These are phyloP conservation scores for Cicer pinnatifidum DNA, from an alignment of 306 rosid species.

Conservation along the genomic window DNA sequence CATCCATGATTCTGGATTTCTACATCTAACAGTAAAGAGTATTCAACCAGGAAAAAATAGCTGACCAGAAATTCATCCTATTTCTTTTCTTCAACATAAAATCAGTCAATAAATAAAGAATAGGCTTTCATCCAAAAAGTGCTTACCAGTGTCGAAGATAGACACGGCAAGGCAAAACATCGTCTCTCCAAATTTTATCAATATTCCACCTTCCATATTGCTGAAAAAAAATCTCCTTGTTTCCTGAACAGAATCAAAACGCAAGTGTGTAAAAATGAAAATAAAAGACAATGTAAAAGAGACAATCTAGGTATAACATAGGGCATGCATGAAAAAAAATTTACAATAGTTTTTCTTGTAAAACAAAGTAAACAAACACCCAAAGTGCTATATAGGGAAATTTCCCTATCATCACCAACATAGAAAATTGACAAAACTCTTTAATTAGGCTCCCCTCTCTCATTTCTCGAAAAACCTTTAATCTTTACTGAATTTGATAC, in stretches of 20 bases:
- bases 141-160: conserved; percentile 95
- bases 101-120: background rate
- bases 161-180: conserved; percentile 87
- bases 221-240: conserved; percentile 68
- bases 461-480: conserved; percentile 25
- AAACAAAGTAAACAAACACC: background rate
- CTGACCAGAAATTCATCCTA: conserved; percentile 3
- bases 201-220: conserved; percentile 77
- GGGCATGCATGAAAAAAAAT: conserved; percentile 15
- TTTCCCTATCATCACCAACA: conserved; percentile 14
- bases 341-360: background rate
- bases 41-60: conserved; percentile 21
- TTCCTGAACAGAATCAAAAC: conserved; percentile 57
- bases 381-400: conserved; percentile 1
- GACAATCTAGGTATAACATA: conserved; percentile 33
- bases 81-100: background rate
- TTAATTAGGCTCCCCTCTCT: conserved; percentile 1
- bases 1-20: conserved; percentile 6
- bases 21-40: conserved; percentile 1
- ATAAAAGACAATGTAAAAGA: conserved; percentile 25
- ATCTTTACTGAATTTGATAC: background rate
- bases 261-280: conserved; percentile 23
- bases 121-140: conserved; percentile 21
- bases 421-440: background rate
- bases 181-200: conserved; percentile 90